Percentiles rank a stretch among this genome's conserved stretches.
Evolutionary conservation across 2,329 filamentous ascomycete genomes (phyloP).

Genomic region (Exophiala sideris): DNA sequence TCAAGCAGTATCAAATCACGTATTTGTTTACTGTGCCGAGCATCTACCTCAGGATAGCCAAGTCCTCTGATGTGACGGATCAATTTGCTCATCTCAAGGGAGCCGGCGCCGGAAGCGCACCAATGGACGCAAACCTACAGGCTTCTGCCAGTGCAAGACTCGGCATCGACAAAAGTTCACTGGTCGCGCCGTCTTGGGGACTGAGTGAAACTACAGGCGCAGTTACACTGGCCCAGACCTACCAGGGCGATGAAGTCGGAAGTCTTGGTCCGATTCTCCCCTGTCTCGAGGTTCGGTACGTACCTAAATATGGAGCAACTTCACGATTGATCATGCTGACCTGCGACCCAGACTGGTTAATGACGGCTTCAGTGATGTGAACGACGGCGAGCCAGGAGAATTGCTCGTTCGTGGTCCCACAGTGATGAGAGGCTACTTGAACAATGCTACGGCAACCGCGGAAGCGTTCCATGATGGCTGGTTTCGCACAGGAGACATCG

Average conservation of each 20-base stretch:
- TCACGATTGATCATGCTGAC: too few species aligned
- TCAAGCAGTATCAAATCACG: conserved; percentile 50
- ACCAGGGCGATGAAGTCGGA: conserved; percentile 44
- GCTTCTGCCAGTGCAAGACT: conserved; percentile 50
- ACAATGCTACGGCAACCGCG: conserved; percentile 30
- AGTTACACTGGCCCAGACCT: conserved; percentile 46
- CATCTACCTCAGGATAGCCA: conserved; percentile 59
- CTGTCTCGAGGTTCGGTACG: conserved; percentile 31
- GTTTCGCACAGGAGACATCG: conserved; percentile 35
- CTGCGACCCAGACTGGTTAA: conserved; percentile 16
- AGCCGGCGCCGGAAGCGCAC: conserved; percentile 55
- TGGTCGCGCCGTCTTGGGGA: conserved; percentile 56
- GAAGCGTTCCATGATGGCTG: conserved; percentile 33
- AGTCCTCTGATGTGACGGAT: conserved; percentile 53
- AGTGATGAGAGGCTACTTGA: conserved; percentile 32
- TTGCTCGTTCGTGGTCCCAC: conserved; percentile 22
- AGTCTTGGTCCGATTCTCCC: conserved; percentile 40
- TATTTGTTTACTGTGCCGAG: conserved; percentile 60
- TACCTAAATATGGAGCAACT: background rate
- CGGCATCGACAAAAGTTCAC: conserved; percentile 35
- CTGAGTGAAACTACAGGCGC: conserved; percentile 53
- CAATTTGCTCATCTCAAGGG: conserved; percentile 52
- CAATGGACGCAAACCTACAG: conserved; percentile 55
- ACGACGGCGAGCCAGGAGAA: conserved; percentile 23
- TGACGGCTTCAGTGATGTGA: conserved; percentile 16